Evolutionary conservation across 345 rosid genomes (phyloP).

Genomic region (Aquilaria yunnanensis): DNA sequence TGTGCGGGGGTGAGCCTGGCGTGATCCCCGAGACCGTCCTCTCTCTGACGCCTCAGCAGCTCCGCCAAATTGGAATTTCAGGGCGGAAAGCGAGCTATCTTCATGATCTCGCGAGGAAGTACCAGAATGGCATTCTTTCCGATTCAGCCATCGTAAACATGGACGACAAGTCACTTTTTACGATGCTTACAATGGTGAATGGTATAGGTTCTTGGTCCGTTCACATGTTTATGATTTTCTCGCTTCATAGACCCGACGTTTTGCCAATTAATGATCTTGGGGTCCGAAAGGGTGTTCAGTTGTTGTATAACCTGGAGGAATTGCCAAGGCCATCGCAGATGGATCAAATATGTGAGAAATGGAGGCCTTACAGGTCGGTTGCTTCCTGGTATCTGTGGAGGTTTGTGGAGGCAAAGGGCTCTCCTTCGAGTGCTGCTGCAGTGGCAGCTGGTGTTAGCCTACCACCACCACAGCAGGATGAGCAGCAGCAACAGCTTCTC

Average conservation of each 20-base stretch:
- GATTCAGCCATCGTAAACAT: slow-evolving; percentile 73
- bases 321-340: slow-evolving; percentile 93
- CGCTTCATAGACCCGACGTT: slow-evolving; percentile 95
- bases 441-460: slow-evolving; percentile 43
- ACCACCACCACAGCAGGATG: slow-evolving; percentile 51
- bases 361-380: slow-evolving; percentile 97
- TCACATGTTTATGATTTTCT: slow-evolving; percentile 95
- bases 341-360: slow-evolving; percentile 82
- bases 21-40: slow-evolving; percentile 73
- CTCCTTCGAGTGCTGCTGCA: slow-evolving; percentile 57
- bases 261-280: slow-evolving; percentile 88
- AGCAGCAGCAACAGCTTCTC: slow-evolving; percentile 42
- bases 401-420: slow-evolving; percentile 62
- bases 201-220: slow-evolving; percentile 99
- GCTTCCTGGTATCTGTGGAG: slow-evolving; percentile 95
- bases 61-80: slow-evolving; percentile 86
- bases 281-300: slow-evolving; percentile 86
- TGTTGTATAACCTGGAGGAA: slow-evolving; percentile 66
- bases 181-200: slow-evolving; percentile 97
- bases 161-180: slow-evolving; percentile 94
- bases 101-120: slow-evolving; percentile 90
- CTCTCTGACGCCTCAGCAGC: slow-evolving; percentile 63
- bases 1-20: slow-evolving; percentile 75
- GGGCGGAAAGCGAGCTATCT: slow-evolving; percentile 93
- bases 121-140: slow-evolving; percentile 78